phyloP scores from a whole-genome alignment of 495 filamentous ascomycete genomes.

The Chlorociboria aeruginascens region DNA sequence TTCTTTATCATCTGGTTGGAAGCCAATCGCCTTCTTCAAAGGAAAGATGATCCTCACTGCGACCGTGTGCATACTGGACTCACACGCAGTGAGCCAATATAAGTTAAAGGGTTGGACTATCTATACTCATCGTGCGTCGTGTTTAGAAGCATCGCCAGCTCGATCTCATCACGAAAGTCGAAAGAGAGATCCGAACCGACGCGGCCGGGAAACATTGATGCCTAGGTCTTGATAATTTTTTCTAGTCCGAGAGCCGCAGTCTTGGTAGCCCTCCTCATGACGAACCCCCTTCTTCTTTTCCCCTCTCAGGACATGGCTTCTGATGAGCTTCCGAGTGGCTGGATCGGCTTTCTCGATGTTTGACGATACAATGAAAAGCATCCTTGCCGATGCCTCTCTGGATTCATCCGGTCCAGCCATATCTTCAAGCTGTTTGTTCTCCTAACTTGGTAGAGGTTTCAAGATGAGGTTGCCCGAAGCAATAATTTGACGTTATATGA shows the following conservation, averaged over 20 bases:
- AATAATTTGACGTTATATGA: too few relatives aligned
- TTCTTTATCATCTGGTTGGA: background rate
- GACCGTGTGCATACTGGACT: too few relatives aligned
- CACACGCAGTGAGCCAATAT: background rate
- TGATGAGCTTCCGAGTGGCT: conserved; percentile 7
- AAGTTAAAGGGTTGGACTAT: background rate
- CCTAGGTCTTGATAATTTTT: background rate
- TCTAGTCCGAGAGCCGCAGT: too few relatives aligned
- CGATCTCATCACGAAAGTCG: background rate
- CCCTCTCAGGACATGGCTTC: conserved; percentile 35
- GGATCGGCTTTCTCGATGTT: background rate
- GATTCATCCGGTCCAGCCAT: too few relatives aligned
- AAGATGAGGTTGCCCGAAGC: too few relatives aligned
- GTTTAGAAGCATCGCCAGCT: background rate
- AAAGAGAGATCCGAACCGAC: conserved; percentile 2
- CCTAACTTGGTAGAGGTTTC: too few relatives aligned
- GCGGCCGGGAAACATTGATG: background rate
- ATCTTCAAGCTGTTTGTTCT: too few relatives aligned
- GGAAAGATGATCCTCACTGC: background rate
- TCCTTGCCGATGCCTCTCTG: too few relatives aligned
- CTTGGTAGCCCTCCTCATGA: conserved; percentile 4
- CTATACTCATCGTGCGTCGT: background rate
- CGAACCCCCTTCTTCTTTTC: conserved; percentile 26
- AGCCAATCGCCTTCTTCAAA: background rate
- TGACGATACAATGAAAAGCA: background rate